Evolutionary conservation across 345 rosid genomes (phyloP), one percentile per base, ranked within the genome.

Genomic region (Gossypium longicalyx): DNA sequence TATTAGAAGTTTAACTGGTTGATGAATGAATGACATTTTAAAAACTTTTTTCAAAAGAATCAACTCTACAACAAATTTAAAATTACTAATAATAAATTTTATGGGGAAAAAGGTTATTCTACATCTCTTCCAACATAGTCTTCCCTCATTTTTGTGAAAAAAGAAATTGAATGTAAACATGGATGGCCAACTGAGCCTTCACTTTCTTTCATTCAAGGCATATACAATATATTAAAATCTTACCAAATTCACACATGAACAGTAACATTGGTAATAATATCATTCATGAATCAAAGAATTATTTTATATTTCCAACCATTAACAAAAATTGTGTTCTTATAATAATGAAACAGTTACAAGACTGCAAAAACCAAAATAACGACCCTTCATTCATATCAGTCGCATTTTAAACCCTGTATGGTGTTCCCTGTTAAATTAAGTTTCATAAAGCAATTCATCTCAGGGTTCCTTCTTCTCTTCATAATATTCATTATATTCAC

Each of bases 381-480:
- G 44, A 23, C 16, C 51, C 34, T 54, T 11, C 9, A 23, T 64
- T 60, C 64, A 75, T 1, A 16, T 66, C 58, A 75, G 16, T 56
- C 22, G 69, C 90, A 86, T 1, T n/a, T n/a, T 17, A 88, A 78
- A 71, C 72, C 65, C 67, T 79, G 52, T 19, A 84, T 12, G 15
- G 59, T 12, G 0, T n/a, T 60, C 38, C 71, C 79, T 16, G 34
- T 68, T 29, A 87, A 73, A 59, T 83, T 62, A n/a, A 87, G 78
- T 60, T 12, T 76, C 76, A 89, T 73, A 27, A 72, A 71, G 44
- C 90, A 89, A 79, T 64, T 80, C 88, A 89, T n/a, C 54, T 77
- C 77, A 13, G 87, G 76, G 34, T 67, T 73, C 70, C 47, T 85
- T 53, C 52, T 78, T 77, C 71, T 81, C 87, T 69, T 71, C 20